These are phyloP conservation scores for Termitomyces sp. DNA, from an alignment of 768 basidiomycete species.

Conservation along the genomic window DNA sequence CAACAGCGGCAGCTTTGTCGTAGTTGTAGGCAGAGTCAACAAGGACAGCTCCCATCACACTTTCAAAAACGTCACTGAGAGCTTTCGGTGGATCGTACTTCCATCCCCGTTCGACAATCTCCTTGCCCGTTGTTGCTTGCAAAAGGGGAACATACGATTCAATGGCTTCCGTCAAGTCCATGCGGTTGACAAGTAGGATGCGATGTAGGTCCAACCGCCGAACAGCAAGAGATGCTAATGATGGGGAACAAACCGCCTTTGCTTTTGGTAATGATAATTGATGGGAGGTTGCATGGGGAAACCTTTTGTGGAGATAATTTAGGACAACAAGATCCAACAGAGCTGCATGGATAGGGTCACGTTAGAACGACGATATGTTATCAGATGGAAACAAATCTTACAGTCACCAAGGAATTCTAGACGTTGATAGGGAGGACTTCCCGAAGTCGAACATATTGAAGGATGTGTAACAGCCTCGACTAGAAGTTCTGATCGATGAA, in stretches of 20 bases:
- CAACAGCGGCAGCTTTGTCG: conserved; percentile 56
- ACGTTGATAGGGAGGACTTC: conserved; percentile 70
- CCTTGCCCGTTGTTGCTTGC: conserved; percentile 44
- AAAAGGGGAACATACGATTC: conserved; percentile 55
- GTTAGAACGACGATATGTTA: not conserved
- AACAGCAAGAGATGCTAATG: conserved; percentile 66
- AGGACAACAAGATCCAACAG: conserved; percentile 69
- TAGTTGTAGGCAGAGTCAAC: conserved; percentile 76
- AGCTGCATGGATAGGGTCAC: conserved; percentile 32
- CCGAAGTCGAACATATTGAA: conserved; percentile 43
- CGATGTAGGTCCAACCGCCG: conserved; percentile 63
- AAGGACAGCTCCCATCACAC: conserved; percentile 77
- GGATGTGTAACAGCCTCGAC: conserved; percentile 85
- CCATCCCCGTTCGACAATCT: conserved; percentile 70
- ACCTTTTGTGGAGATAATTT: conserved; percentile 64
- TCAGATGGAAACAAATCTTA: conserved; percentile 26
- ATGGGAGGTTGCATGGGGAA: conserved; percentile 67
- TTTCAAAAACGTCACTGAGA: conserved; percentile 80
- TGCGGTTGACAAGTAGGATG: conserved; percentile 60
- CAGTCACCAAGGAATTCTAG: conserved; percentile 90
- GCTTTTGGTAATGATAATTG: conserved; percentile 69
- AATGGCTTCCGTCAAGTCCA: conserved; percentile 63
- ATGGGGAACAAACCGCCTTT: conserved; percentile 67
- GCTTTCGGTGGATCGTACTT: conserved; percentile 83
- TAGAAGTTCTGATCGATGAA: conserved; percentile 56